phyloP scores from a whole-genome alignment of 1,139 yeast genomes.

The Pichia sp. region DNA sequence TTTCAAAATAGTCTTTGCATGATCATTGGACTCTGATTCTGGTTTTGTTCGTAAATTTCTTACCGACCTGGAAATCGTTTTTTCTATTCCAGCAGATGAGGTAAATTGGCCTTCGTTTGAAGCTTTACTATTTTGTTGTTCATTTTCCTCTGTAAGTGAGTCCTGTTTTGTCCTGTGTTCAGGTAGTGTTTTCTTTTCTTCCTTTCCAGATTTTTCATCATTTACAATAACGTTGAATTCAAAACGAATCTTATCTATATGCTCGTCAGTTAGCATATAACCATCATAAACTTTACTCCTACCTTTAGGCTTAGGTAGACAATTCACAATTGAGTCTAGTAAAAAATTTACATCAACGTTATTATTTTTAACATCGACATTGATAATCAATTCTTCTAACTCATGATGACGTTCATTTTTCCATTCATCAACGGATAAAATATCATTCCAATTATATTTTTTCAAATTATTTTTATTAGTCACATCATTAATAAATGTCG shows the following conservation, averaged over 20 bases:
- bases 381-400: slow-evolving; percentile 3
- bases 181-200: too few relatives aligned
- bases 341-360: slow-evolving; percentile 18
- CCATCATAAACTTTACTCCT: slow-evolving; percentile 41
- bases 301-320: slow-evolving; percentile 31
- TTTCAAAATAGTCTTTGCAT: slow-evolving; percentile 12
- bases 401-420: slow-evolving; percentile 8
- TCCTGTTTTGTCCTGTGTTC: too few relatives aligned
- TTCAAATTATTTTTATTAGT: slow-evolving; percentile 8
- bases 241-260: slow-evolving; percentile 9
- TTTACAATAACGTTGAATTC: too few relatives aligned
- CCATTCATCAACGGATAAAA: slow-evolving; percentile 16
- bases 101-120: neutral
- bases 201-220: too few relatives aligned
- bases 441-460: slow-evolving; percentile 15
- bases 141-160: too few relatives aligned
- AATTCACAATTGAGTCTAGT: slow-evolving; percentile 26
- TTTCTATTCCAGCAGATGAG: too few relatives aligned
- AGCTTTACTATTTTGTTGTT: too few relatives aligned
- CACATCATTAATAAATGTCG: too few relatives aligned
- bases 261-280: slow-evolving; percentile 39
- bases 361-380: slow-evolving; percentile 7
- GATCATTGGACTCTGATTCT: slow-evolving; percentile 6
- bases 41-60: slow-evolving; percentile 3
- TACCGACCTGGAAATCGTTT: too few relatives aligned